Conservation (phyloP, 2,329 filamentous ascomycete species). For the Trichoderma sp. region DNA sequence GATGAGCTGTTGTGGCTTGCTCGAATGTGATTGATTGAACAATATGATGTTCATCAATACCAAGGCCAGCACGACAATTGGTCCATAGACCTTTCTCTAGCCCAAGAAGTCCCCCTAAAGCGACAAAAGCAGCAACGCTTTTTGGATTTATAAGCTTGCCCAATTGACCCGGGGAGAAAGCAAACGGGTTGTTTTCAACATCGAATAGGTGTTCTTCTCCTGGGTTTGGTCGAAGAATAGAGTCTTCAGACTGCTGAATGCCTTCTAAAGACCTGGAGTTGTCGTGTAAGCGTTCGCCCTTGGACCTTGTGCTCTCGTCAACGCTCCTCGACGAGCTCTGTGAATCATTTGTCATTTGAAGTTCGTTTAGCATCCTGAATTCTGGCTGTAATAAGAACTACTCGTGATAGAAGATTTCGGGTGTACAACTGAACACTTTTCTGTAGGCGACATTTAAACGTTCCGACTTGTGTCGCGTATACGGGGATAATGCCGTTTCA, state of each 20-base stretch:
- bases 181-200: slow-evolving; percentile 4
- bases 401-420: not conserved
- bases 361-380: not conserved
- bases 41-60: slow-evolving; percentile 63
- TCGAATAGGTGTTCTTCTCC: slow-evolving; percentile 2
- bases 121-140: slow-evolving; percentile 69
- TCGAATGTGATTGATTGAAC: slow-evolving; percentile 67
- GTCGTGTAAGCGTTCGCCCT: not conserved
- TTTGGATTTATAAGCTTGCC: slow-evolving; percentile 80
- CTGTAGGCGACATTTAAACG: not conserved
- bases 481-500: not conserved
- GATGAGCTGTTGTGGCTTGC: slow-evolving; percentile 41
- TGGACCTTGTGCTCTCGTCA: not conserved
- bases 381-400: not conserved
- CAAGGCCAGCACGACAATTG: slow-evolving; percentile 62
- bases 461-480: not conserved
- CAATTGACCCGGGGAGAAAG: slow-evolving; percentile 49
- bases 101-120: slow-evolving; percentile 68
- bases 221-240: not conserved
- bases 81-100: slow-evolving; percentile 72
- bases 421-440: not conserved
- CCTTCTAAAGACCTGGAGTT: not conserved
- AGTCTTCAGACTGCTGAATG: not conserved
- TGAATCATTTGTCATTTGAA: not conserved
- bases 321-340: not conserved